Percentiles rank a stretch among this genome's conserved stretches.
Evolutionary conservation across 169 alveolate species (phyloP).

Genomic region (Babesia caballi): DNA sequence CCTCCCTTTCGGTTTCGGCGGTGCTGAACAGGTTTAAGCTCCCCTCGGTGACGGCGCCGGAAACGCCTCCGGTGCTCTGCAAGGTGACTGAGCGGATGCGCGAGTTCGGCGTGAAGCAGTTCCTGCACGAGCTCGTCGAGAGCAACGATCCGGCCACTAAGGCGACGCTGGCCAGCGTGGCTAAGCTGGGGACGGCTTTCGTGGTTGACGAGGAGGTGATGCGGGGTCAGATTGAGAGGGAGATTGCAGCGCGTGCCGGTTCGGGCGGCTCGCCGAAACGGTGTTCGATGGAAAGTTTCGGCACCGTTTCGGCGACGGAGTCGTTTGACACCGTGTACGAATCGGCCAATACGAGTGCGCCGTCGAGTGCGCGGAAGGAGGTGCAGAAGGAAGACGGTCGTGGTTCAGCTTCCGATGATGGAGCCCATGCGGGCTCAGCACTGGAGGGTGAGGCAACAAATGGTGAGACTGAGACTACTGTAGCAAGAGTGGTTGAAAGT

Average conservation of each 20-base stretch:
- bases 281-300: too few relatives aligned
- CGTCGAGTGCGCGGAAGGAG: too few relatives aligned
- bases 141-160: conserved; percentile 44
- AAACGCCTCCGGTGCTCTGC: conserved; percentile 41
- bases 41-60: conserved; percentile 62
- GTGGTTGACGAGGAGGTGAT: conserved; percentile 39
- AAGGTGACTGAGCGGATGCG: conserved; percentile 63
- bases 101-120: conserved; percentile 61
- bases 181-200: conserved; percentile 48
- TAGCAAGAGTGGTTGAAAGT: too few relatives aligned
- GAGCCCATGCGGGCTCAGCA: too few relatives aligned
- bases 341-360: too few relatives aligned
- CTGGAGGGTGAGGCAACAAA: too few relatives aligned
- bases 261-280: not conserved
- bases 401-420: too few relatives aligned
- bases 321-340: too few relatives aligned
- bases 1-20: not conserved
- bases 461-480: too few relatives aligned
- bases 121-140: conserved; percentile 64
- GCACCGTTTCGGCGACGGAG: too few relatives aligned
- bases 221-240: conserved; percentile 17
- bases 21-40: conserved; percentile 36
- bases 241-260: not conserved
- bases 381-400: too few relatives aligned
- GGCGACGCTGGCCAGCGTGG: conserved; percentile 36